These are phyloP conservation scores for Astragalus glycyphyllos DNA, from an alignment of 306 rosid genomes.

Conservation along the genomic window DNA sequence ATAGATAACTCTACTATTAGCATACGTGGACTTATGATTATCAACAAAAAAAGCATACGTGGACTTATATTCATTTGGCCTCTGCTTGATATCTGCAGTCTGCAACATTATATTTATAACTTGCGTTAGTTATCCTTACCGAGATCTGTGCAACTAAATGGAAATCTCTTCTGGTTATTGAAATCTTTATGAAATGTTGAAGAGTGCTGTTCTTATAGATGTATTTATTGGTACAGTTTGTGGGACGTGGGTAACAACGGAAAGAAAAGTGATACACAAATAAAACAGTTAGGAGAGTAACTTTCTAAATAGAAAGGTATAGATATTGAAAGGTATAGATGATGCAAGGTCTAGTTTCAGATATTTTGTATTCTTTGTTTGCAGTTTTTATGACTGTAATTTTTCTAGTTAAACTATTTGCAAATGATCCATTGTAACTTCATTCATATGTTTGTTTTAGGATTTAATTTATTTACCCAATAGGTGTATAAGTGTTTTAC, in stretches of 20 bases:
- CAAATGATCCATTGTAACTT: constrained; percentile 10
- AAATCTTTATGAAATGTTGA: background rate
- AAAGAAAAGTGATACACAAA: too few relatives aligned
- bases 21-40: background rate
- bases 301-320: too few relatives aligned
- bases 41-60: too few relatives aligned
- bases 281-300: too few relatives aligned
- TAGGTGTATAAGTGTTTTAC: too few relatives aligned
- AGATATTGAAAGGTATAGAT: too few relatives aligned
- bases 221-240: too few relatives aligned
- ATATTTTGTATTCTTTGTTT: background rate
- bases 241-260: too few relatives aligned
- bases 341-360: constrained; percentile 19
- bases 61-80: background rate
- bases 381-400: constrained; percentile 1
- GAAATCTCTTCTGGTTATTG: constrained; percentile 10
- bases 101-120: constrained; percentile 19
- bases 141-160: constrained; percentile 3
- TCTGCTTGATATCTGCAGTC: constrained; percentile 10
- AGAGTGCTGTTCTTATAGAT: background rate
- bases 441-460: background rate
- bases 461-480: too few relatives aligned
- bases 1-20: constrained; percentile 11
- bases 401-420: constrained; percentile 12
- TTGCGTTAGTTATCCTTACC: constrained; percentile 25